Conservation (phyloP, 352 stramenopile species). For the Pythium folliculosum region DNA sequence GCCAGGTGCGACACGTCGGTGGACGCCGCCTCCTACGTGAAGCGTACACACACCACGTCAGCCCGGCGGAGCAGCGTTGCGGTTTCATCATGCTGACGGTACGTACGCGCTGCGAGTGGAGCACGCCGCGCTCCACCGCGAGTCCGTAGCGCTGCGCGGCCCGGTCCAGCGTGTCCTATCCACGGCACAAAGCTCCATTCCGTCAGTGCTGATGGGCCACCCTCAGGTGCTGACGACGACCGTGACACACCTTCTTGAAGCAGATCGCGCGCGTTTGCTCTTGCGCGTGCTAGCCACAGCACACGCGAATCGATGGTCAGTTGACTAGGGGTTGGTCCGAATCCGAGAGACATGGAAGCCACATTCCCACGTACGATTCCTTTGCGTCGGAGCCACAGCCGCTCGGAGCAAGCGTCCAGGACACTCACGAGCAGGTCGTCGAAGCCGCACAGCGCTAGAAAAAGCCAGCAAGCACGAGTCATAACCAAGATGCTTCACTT, state of each 20-base stretch:
- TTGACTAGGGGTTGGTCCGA: no score
- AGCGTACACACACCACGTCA: neutral
- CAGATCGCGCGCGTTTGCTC: slow-evolving; percentile 34
- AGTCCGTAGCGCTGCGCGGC: slow-evolving; percentile 22
- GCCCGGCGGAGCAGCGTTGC: neutral
- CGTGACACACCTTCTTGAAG: slow-evolving; percentile 32
- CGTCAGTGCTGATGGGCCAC: neutral
- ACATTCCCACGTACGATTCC: slow-evolving; percentile 14
- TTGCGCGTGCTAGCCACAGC: slow-evolving; percentile 35
- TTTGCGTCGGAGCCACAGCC: slow-evolving; percentile 30
- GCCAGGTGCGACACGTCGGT: slow-evolving; percentile 43
- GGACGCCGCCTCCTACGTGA: slow-evolving; percentile 32
- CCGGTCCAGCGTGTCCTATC: slow-evolving; percentile 28
- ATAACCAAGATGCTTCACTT: neutral
- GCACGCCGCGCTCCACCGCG: slow-evolving; percentile 11
- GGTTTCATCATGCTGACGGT: no score
- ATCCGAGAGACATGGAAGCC: neutral
- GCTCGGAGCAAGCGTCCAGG: neutral
- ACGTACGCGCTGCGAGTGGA: slow-evolving; percentile 16
- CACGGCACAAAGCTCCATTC: neutral
- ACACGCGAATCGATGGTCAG: neutral
- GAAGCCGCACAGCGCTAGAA: slow-evolving; percentile 55
- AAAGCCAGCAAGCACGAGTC: neutral
- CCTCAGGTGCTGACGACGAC: neutral
- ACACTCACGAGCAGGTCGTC: slow-evolving; percentile 42